These are phyloP conservation scores for Chaetomium fimeti DNA, from an alignment of 495 filamentous ascomycete species.

Conservation along the genomic window DNA sequence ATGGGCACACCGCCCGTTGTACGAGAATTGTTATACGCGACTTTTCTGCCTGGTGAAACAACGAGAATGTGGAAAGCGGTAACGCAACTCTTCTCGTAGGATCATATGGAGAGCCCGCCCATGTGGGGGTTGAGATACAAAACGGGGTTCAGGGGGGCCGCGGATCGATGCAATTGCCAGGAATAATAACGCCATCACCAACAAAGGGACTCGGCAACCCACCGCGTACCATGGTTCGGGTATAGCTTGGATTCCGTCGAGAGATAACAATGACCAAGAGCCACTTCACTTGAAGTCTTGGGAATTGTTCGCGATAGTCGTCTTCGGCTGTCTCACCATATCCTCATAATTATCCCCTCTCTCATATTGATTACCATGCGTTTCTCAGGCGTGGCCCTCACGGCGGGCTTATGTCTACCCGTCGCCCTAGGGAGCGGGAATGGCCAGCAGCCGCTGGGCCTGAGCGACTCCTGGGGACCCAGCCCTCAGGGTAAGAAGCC, in stretches of 20 bases:
- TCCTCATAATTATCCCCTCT: not conserved
- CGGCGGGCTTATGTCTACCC: slow-evolving; percentile 26
- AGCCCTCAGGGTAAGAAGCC: slow-evolving; percentile 35
- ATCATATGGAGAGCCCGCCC: not conserved
- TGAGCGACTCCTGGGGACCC: slow-evolving; percentile 8
- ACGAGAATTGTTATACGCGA: too few relatives aligned
- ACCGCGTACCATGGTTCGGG: not conserved
- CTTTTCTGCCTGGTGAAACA: too few relatives aligned
- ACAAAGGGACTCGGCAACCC: not conserved
- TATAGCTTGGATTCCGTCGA: not conserved
- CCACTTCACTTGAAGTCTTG: not conserved
- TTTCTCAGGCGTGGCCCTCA: slow-evolving; percentile 19
- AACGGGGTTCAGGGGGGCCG: not conserved
- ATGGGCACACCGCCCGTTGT: too few relatives aligned
- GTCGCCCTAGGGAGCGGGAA: slow-evolving; percentile 8
- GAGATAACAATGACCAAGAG: not conserved
- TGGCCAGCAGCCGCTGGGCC: slow-evolving; percentile 12
- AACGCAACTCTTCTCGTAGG: too few relatives aligned
- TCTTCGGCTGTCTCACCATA: not conserved
- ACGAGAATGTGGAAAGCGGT: too few relatives aligned
- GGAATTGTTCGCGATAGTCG: not conserved
- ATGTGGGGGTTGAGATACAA: not conserved
- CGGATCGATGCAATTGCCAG: slow-evolving; percentile 26
- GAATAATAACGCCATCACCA: slow-evolving; percentile 31
- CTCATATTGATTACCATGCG: slow-evolving; percentile 19